Evolutionary conservation across 441 rosid genomes (phyloP).

Genomic region (California macrophylla): DNA sequence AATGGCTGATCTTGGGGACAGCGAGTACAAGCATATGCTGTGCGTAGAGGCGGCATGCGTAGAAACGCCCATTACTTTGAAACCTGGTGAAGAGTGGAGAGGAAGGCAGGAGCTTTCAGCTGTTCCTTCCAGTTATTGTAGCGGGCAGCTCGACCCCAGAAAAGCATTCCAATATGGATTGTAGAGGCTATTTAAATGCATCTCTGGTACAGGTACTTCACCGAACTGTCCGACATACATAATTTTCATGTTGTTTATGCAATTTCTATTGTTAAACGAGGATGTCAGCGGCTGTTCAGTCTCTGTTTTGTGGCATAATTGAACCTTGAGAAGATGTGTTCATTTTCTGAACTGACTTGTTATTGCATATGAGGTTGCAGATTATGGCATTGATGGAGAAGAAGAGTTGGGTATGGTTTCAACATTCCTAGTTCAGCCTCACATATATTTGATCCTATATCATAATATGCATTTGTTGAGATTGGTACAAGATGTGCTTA

Average conservation of each 20-base stretch:
- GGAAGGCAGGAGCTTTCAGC: constrained; percentile 82
- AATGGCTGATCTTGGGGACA: constrained; percentile 78
- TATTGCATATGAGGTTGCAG: neutral
- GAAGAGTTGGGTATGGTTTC: neutral
- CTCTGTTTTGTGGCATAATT: neutral
- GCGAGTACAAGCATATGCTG: constrained; percentile 81
- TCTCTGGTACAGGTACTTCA: constrained; percentile 27
- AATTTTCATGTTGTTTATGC: too few relatives aligned
- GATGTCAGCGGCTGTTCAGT: too few relatives aligned
- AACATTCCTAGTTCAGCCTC: neutral
- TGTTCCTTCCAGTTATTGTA: constrained; percentile 84
- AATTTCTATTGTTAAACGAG: too few relatives aligned
- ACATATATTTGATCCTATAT: neutral
- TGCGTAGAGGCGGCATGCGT: constrained; percentile 84
- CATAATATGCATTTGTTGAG: too few relatives aligned
- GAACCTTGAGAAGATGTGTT: neutral
- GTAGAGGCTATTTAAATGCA: constrained; percentile 10
- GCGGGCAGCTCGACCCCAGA: constrained; percentile 85
- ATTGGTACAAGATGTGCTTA: too few relatives aligned
- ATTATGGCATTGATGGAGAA: neutral
- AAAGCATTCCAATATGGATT: constrained; percentile 46
- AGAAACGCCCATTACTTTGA: constrained; percentile 72
- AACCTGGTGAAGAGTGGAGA: constrained; percentile 92
- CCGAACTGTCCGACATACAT: neutral
- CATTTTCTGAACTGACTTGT: neutral